Conservation (phyloP, 1,284 basidiomycete genomes). For the Pseudozyma thailandica region DNA sequence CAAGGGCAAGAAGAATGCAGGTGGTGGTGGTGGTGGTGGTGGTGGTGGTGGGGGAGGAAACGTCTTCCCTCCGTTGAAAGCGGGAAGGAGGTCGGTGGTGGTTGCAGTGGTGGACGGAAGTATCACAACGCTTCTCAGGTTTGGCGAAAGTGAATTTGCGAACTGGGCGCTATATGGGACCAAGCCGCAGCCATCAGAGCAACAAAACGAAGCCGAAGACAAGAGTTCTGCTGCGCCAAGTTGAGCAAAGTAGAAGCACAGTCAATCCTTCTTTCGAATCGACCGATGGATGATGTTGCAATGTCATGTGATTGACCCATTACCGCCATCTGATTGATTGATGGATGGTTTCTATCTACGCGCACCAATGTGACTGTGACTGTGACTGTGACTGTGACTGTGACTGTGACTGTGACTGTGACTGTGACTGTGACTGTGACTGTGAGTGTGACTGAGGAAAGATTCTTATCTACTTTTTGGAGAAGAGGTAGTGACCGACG, state of each 20-base stretch:
- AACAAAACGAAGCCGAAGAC: background rate
- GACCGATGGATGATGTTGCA: background rate
- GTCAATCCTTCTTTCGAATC: background rate
- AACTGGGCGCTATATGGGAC: constrained; percentile 71
- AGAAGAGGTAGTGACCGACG: constrained; percentile 73
- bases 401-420: too few relatives aligned
- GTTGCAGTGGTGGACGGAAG: constrained; percentile 91
- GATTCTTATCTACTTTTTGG: constrained; percentile 36
- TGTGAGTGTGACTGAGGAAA: background rate
- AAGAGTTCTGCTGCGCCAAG: background rate
- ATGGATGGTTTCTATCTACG: too few relatives aligned
- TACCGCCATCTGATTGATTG: too few relatives aligned
- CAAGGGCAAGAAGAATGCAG: constrained; percentile 1
- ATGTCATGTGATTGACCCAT: background rate
- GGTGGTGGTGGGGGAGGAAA: constrained; percentile 45
- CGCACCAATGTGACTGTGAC: too few relatives aligned
- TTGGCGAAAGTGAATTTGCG: constrained; percentile 85
- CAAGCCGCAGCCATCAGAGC: constrained; percentile 1
- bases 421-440: too few relatives aligned
- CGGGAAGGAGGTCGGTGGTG: constrained; percentile 84
- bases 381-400: too few relatives aligned
- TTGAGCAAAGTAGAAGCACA: background rate
- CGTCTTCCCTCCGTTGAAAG: constrained; percentile 74
- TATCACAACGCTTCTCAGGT: constrained; percentile 86
- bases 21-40: constrained; percentile 15